A percentile compares a stretch with the other conserved stretches of the same genome.
These are phyloP conservation scores for Mariannaea sp. DNA, from an alignment of 2,329 filamentous ascomycete species.

Conservation along the genomic window DNA sequence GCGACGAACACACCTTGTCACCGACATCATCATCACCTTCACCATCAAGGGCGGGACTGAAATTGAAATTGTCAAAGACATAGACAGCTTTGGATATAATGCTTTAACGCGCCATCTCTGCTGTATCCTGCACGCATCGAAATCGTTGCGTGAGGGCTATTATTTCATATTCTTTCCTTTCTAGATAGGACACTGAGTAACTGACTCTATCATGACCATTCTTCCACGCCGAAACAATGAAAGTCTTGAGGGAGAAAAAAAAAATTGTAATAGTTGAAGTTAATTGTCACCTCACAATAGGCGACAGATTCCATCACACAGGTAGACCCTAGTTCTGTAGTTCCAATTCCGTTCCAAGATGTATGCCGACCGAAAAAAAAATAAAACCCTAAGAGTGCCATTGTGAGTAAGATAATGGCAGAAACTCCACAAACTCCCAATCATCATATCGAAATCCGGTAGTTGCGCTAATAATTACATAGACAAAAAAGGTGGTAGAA, in stretches of 20 bases:
- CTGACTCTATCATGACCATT: slow-evolving; percentile 10
- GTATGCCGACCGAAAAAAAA: slow-evolving; percentile 23
- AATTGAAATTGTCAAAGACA: too few species aligned
- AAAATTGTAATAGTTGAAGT: slow-evolving; percentile 3
- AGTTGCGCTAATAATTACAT: slow-evolving; percentile 26
- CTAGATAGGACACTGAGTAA: slow-evolving; percentile 12
- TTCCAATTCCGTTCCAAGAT: slow-evolving; percentile 30
- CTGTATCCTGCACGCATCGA: slow-evolving; percentile 3
- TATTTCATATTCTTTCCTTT: slow-evolving; percentile 16
- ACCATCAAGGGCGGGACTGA: too few species aligned
- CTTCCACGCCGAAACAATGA: slow-evolving; percentile 9
- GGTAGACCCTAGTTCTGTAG: slow-evolving; percentile 32
- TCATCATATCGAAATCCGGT: slow-evolving; percentile 35
- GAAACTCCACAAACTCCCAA: slow-evolving; percentile 37
- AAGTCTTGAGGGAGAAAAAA: neutral
- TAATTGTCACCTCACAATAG: neutral
- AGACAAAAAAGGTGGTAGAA: slow-evolving; percentile 11
- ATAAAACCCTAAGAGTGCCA: slow-evolving; percentile 2
- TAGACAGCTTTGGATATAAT: too few species aligned
- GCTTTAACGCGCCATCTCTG: too few species aligned
- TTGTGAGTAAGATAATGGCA: slow-evolving; percentile 9
- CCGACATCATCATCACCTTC: too few species aligned
- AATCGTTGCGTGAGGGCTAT: slow-evolving; percentile 5
- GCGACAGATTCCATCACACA: slow-evolving; percentile 11
- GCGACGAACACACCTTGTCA: too few species aligned